Conservation (phyloP, 129 eudicot genomes). For the Lactuca sativa region DNA sequence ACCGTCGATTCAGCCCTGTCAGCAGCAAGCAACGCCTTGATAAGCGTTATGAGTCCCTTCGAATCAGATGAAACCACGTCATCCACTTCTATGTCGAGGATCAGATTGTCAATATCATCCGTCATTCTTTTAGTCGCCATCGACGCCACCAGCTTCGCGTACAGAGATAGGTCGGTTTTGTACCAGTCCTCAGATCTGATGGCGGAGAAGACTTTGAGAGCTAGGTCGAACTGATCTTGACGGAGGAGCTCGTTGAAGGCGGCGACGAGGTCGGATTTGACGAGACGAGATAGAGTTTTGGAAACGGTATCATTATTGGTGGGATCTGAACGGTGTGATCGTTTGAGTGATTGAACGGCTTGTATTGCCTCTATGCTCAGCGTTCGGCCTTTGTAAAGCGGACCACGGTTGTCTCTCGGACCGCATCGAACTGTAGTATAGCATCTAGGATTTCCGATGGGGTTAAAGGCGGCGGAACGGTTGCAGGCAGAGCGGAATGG, state of each 20-base stretch:
- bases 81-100: constrained; percentile 39
- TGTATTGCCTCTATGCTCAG: constrained; percentile 84
- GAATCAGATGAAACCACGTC: constrained; percentile 39
- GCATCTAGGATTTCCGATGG: constrained; percentile 22
- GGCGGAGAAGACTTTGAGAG: constrained; percentile 57
- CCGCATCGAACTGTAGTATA: constrained; percentile 54
- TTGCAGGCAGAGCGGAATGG: constrained; percentile 31
- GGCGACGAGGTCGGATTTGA: constrained; percentile 82
- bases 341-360: constrained; percentile 87
- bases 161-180: constrained; percentile 44
- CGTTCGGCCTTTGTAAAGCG: constrained; percentile 72
- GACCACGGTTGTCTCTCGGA: constrained; percentile 82
- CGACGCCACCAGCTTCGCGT: constrained; percentile 53
- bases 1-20: constrained; percentile 59
- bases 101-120: constrained; percentile 57
- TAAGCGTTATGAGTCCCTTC: constrained; percentile 58
- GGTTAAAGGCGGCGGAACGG: constrained; percentile 24
- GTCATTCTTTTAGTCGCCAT: constrained; percentile 44
- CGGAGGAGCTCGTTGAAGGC: constrained; percentile 80
- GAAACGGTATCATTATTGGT: constrained; percentile 39
- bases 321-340: constrained; percentile 56
- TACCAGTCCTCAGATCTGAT: constrained; percentile 61
- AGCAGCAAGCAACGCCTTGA: constrained; percentile 64
- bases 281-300: constrained; percentile 55
- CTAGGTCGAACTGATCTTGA: constrained; percentile 60